phyloP scores from a whole-genome alignment of 768 basidiomycete genomes.

The Chlorophyllum brunneum region DNA sequence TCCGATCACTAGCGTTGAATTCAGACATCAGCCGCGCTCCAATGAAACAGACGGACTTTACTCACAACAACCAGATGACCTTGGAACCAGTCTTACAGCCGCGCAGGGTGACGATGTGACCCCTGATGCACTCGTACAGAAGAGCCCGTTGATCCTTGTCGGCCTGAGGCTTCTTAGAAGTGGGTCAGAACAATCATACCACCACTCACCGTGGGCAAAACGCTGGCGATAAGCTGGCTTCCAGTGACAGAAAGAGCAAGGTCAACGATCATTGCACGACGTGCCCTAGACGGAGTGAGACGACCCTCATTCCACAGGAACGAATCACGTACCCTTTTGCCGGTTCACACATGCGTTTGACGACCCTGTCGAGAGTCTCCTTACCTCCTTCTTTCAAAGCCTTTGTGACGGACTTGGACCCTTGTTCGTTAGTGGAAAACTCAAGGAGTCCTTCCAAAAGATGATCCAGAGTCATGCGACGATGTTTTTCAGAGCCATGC shows the following conservation, averaged over 20 bases:
- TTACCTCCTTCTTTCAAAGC: conserved; percentile 82
- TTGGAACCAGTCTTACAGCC: conserved; percentile 91
- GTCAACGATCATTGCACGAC: conserved; percentile 84
- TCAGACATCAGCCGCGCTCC: conserved; percentile 1
- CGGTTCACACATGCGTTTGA: conserved; percentile 82
- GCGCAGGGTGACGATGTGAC: conserved; percentile 85
- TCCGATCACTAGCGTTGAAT: conserved; percentile 31
- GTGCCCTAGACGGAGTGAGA: conserved; percentile 31
- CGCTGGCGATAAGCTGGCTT: conserved; percentile 81
- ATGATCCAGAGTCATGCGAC: conserved; percentile 73
- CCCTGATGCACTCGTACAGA: conserved; percentile 81
- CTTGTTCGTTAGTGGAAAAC: conserved; percentile 80
- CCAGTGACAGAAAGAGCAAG: conserved; percentile 80
- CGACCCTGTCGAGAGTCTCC: conserved; percentile 69
- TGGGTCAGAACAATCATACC: not conserved
- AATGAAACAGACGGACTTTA: conserved; percentile 11
- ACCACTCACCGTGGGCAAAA: conserved; percentile 63
- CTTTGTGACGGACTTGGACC: conserved; percentile 84
- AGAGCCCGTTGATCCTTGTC: conserved; percentile 83
- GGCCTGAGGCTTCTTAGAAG: conserved; percentile 41
- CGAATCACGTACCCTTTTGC: conserved; percentile 59
- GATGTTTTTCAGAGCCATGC: conserved; percentile 76
- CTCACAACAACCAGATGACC: conserved; percentile 84
- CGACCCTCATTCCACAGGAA: not conserved
- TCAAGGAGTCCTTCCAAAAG: conserved; percentile 73